Evolutionary conservation across 2,329 filamentous ascomycete species (phyloP), one percentile per base, ranked within the genome.

Genomic region (Stylonectria norvegica): DNA sequence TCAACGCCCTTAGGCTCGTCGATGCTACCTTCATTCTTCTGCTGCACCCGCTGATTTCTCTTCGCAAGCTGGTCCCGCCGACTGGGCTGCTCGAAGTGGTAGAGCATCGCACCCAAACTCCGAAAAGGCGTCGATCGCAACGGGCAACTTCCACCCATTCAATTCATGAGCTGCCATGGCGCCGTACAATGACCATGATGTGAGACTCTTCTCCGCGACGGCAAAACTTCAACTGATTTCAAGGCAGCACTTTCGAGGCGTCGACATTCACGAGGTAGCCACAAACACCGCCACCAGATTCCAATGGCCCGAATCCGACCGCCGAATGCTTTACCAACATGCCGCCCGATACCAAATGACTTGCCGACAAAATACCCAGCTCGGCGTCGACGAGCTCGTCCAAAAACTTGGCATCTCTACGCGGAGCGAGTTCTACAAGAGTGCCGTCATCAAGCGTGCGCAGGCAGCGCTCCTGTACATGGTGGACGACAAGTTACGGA

Each of bases 311-410:
- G 8, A 15, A 12, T 12, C 28, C n/a, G 36, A 32, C 20, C 27
- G 15, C 8, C 11, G 11, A 6, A 23, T 19, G 9, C 11, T 38
- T 15, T 20, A 22, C 18, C 18, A 16, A 3, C 36, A 32, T n/a
- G 30, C 30, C 14, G 36, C 36, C 4, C 27, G 36, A 9, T 38
- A 38, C 27, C 28, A 38, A 10, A 38, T 32, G 3, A 38, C 20
- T 4, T 4, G 9, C 3, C 18, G 8, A 14, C 10, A 23, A 19
- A 5, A 5, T 23, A 5, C 25, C n/a, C 10, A 17, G 27, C 5
- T 9, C n/a, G 36, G 36, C 14, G n/a, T 38, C 5, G 22, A 27
- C 36, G 36, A 38, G 11, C 19, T 38, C 2, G 28, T 11, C 8
- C 28, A 20, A 6, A 16, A 31, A 12, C 36, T 38, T 5, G 36